A percentile compares a stretch with the other conserved stretches of the same genome.
Evolutionary conservation across 176 grass and related monocot species (phyloP).

Genomic region (Leersia perrieri): DNA sequence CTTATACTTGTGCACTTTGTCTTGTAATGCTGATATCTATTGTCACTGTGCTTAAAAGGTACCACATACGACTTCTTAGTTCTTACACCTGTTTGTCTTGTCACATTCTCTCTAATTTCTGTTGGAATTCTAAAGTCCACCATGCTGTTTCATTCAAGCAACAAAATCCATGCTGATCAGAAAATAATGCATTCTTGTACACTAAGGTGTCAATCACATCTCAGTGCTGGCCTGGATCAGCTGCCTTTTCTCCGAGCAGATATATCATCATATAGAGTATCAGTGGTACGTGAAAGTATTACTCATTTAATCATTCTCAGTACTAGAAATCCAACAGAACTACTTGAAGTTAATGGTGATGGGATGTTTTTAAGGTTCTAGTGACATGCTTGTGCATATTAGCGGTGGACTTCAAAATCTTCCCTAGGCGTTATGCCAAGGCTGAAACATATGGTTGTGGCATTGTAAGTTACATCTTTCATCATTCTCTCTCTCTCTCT

Average conservation of each 20-base stretch:
- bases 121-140: background rate
- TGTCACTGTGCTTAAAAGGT: constrained; percentile 57
- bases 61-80: constrained; percentile 16
- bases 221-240: constrained; percentile 31
- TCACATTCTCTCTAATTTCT: constrained; percentile 11
- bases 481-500: too few relatives aligned
- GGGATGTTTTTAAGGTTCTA: constrained; percentile 49
- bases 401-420: constrained; percentile 91
- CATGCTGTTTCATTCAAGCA: constrained; percentile 29
- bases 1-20: constrained; percentile 43
- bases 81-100: constrained; percentile 9
- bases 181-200: constrained; percentile 11
- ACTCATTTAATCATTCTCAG: background rate
- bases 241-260: constrained; percentile 46
- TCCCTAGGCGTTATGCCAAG: constrained; percentile 85
- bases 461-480: constrained; percentile 60
- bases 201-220: constrained; percentile 43
- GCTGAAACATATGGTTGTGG: constrained; percentile 89
- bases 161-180: background rate
- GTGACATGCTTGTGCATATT: constrained; percentile 98
- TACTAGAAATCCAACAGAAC: constrained; percentile 5
- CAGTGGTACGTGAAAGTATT: constrained; percentile 54
- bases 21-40: constrained; percentile 47
- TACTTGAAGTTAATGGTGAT: constrained; percentile 7
- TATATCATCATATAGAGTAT: constrained; percentile 88